Percentiles rank a stretch among this genome's conserved stretches.
These are phyloP conservation scores for Saccharomycopsis sp. DNA, from an alignment of 805 yeast species.

Conservation along the genomic window DNA sequence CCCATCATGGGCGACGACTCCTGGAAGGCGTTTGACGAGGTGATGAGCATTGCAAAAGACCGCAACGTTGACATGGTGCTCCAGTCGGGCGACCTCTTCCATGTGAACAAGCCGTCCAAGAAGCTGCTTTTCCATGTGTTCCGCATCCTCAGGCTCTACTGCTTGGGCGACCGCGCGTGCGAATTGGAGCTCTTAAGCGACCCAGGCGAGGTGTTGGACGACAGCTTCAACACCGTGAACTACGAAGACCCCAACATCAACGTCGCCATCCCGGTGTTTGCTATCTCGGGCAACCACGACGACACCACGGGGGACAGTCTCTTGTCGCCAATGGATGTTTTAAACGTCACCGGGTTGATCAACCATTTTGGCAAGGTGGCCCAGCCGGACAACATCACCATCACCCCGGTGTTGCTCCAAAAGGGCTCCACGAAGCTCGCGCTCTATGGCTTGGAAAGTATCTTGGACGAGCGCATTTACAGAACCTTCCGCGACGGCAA, in stretches of 20 bases:
- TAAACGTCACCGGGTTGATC: constrained; percentile 71
- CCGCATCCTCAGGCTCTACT: constrained; percentile 54
- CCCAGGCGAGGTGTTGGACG: constrained; percentile 53
- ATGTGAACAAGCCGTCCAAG: constrained; percentile 80
- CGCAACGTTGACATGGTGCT: constrained; percentile 79
- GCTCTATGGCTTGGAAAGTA: constrained; percentile 79
- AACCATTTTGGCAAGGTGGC: constrained; percentile 84
- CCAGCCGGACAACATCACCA: constrained; percentile 63
- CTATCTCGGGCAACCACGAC: constrained; percentile 93
- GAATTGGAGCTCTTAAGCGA: constrained; percentile 78
- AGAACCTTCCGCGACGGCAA: constrained; percentile 73
- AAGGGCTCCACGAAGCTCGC: constrained; percentile 81
- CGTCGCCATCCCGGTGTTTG: constrained; percentile 82
- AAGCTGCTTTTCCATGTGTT: constrained; percentile 79
- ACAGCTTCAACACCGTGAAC: constrained; percentile 63
- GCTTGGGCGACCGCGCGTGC: constrained; percentile 83
- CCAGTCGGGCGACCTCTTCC: constrained; percentile 92
- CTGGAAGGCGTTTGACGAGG: constrained; percentile 80
- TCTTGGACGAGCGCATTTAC: constrained; percentile 81
- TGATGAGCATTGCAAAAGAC: constrained; percentile 58
- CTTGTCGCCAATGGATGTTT: constrained; percentile 76
- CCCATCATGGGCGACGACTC: constrained; percentile 87
- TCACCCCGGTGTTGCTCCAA: constrained; percentile 69
- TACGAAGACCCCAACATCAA: constrained; percentile 89
- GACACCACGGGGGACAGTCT: constrained; percentile 86